Percentiles rank a stretch among this genome's conserved stretches.
Evolutionary conservation across 768 basidiomycete species (phyloP).

Genomic region (Phlegmacium glaucopus): DNA sequence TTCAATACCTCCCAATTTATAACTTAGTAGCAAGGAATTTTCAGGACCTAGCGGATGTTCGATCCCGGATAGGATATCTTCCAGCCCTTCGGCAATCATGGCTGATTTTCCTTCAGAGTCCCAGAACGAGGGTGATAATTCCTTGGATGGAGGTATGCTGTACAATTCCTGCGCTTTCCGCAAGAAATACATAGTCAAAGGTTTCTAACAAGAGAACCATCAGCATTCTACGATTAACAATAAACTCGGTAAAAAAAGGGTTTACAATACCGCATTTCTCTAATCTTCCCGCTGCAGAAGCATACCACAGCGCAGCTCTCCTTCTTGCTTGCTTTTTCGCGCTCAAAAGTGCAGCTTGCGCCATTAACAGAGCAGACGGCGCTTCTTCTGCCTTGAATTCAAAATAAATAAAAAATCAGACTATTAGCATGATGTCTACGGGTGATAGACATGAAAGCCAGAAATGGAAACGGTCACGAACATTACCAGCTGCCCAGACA

Average conservation of each 20-base stretch:
- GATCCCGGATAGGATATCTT: constrained; percentile 66
- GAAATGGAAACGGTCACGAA: constrained; percentile 34
- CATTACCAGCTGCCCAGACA: constrained; percentile 80
- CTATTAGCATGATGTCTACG: constrained; percentile 6
- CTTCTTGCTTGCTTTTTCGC: constrained; percentile 51
- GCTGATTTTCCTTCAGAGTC: constrained; percentile 56
- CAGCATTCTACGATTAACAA: neutral
- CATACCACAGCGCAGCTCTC: constrained; percentile 77
- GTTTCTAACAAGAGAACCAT: constrained; percentile 53
- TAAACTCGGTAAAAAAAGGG: constrained; percentile 9
- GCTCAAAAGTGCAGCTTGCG: constrained; percentile 75
- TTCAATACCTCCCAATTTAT: neutral
- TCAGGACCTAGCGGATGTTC: constrained; percentile 73
- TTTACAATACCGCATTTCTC: constrained; percentile 85
- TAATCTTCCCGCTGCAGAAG: constrained; percentile 68
- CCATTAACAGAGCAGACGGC: constrained; percentile 73
- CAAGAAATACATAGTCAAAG: constrained; percentile 79
- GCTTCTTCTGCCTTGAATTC: constrained; percentile 73
- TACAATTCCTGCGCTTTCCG: constrained; percentile 68
- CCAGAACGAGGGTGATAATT: constrained; percentile 79
- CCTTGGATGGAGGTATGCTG: constrained; percentile 44
- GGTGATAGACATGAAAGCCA: neutral
- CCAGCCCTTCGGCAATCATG: constrained; percentile 42
- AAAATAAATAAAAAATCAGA: constrained; percentile 17
- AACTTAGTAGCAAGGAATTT: neutral